Evolutionary conservation across 768 basidiomycete species (phyloP), one percentile per base, ranked within the genome.

Genomic region (Tubosaeta sp.): DNA sequence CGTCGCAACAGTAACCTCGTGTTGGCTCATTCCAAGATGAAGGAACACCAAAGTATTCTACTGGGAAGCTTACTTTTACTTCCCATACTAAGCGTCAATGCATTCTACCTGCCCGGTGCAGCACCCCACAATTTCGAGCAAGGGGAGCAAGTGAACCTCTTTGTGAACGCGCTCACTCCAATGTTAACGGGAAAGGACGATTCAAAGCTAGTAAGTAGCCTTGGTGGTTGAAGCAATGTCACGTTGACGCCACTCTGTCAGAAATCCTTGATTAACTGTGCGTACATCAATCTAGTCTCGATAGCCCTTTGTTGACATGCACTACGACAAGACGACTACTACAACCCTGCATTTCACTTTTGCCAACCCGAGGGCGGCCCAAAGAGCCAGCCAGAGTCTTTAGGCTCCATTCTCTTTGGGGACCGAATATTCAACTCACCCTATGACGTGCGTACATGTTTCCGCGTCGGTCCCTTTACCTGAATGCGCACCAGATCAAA

Each of bases 341-440:
- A 97, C 69, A 81, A 94, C 62, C 80, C 86, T 2, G 76, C 76
- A 47, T 88, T 97, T 55, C 83, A 83, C 54, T 96, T 97, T 69
- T 98, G 95, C 63, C 63, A 80, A 51, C 95, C 95, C 22, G 70
- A 76, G 36, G 85, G 73, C 18, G 94, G 91, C 10, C 77, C 83
- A 19, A 68, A 81, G 63, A 81, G 80, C 59, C 84, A 85, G 63
- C 87, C 91, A 3, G 94, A 94, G 68, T 87, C 84, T 1, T 73
- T 97, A 24, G 95, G 95, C 6, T 90, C 90, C 16, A 94, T 97
- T 60, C 73, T 98, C n/a, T 96, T 96, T 58, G 95, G 95, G 14
- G 95, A 97, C 74, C 79, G 95, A 56, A 92, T 98, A 59, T 90
- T 93, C 68, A 84, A 86, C 62, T 91, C 91, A 3, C 89, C 86